These are phyloP conservation scores for Trapa bicornis DNA, from an alignment of 345 rosid species.

Conservation along the genomic window DNA sequence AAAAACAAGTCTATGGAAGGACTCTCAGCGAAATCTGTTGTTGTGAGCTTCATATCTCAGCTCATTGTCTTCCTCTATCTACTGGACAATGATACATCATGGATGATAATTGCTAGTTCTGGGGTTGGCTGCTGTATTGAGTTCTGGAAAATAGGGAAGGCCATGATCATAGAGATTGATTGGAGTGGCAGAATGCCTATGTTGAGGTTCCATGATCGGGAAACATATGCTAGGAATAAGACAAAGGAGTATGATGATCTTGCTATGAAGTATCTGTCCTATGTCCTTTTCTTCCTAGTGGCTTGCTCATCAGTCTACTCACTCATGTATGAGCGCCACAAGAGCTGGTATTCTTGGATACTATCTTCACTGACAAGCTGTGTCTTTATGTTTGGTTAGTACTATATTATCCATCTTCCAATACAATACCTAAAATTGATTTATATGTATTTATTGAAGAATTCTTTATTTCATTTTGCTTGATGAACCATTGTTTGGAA, in stretches of 20 bases:
- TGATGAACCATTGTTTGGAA: too few species aligned
- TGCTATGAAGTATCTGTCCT: slow-evolving; percentile 91
- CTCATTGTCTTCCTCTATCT: slow-evolving; percentile 85
- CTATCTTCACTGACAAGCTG: slow-evolving; percentile 92
- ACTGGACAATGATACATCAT: slow-evolving; percentile 95
- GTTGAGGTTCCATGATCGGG: slow-evolving; percentile 88
- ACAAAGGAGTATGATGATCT: slow-evolving; percentile 98
- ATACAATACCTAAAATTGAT: not conserved
- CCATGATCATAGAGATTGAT: slow-evolving; percentile 98
- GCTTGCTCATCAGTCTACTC: slow-evolving; percentile 71
- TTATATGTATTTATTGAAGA: not conserved
- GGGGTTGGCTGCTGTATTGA: slow-evolving; percentile 94
- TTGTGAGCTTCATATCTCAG: slow-evolving; percentile 81
- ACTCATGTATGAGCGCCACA: slow-evolving; percentile 87
- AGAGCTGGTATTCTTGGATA: slow-evolving; percentile 99
- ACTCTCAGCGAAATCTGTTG: slow-evolving; percentile 88
- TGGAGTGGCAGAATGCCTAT: slow-evolving; percentile 83
- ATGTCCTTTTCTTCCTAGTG: slow-evolving; percentile 82
- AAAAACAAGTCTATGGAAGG: slow-evolving; percentile 99
- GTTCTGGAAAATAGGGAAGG: slow-evolving; percentile 99
- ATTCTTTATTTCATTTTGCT: not conserved
- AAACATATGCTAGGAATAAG: slow-evolving; percentile 83
- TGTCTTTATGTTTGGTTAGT: slow-evolving; percentile 97
- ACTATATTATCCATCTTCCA: not conserved
- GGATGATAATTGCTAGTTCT: slow-evolving; percentile 99